phyloP scores from a whole-genome alignment of 2,329 filamentous ascomycete species.

The Alternaria sp. region DNA sequence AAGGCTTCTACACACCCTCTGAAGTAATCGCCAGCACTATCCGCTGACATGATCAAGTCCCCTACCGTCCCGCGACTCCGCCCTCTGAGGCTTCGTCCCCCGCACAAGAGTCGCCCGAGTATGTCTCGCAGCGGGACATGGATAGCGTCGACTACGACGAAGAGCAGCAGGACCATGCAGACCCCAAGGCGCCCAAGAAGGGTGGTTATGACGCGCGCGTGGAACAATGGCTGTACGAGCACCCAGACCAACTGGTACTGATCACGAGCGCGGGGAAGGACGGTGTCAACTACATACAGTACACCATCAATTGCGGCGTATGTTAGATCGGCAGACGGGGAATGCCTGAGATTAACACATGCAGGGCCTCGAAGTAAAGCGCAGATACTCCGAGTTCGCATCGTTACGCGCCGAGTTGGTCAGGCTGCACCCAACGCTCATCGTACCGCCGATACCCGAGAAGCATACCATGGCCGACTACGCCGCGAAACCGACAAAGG shows the following conservation, averaged over 20 bases:
- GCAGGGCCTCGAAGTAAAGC: conserved; percentile 92
- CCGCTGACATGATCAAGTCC: conserved; percentile 36
- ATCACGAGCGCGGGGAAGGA: conserved; percentile 97
- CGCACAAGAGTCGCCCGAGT: conserved; percentile 70
- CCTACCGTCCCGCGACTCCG: conserved; percentile 67
- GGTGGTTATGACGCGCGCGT: conserved; percentile 94
- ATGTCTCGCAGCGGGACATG: conserved; percentile 62
- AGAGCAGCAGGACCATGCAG: conserved; percentile 56
- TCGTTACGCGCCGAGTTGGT: conserved; percentile 89
- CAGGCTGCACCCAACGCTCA: conserved; percentile 90
- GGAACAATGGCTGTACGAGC: conserved; percentile 96
- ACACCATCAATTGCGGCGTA: conserved; percentile 95
- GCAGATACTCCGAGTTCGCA: conserved; percentile 95
- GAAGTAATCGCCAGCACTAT: not conserved
- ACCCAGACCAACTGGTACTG: conserved; percentile 85
- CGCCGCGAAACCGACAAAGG: conserved; percentile 95
- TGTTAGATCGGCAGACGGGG: conserved; percentile 33
- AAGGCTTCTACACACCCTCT: conserved; percentile 28
- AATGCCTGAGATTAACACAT: conserved; percentile 22
- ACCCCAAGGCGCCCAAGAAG: conserved; percentile 68
- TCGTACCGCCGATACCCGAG: conserved; percentile 96
- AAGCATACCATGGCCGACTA: conserved; percentile 99
- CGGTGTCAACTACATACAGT: conserved; percentile 93
- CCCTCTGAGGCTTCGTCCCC: conserved; percentile 77
- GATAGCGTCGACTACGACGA: conserved; percentile 68